A percentile compares a stretch with the other conserved stretches of the same genome.
phyloP scores from a whole-genome alignment of 2,329 filamentous ascomycete genomes.

The Simplicillium sp. region DNA sequence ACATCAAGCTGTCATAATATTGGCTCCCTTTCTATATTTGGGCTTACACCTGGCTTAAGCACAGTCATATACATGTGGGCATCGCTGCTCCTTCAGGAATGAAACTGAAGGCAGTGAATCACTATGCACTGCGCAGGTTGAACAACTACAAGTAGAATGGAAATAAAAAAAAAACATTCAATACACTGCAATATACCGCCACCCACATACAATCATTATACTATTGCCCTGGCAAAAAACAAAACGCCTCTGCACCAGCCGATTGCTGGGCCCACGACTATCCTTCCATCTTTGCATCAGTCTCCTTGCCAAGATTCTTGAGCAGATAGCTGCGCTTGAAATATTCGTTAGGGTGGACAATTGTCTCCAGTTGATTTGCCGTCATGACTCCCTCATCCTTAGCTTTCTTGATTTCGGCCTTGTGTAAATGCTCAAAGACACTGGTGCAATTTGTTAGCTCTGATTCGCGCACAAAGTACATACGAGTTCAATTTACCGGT shows the following conservation, averaged over 20 bases:
- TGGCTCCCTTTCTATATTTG: no score
- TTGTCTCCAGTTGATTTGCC: constrained; percentile 76
- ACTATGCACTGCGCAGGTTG: no score
- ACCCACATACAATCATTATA: no score
- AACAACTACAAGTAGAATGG: no score
- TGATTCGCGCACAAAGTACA: neutral
- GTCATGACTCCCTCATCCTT: constrained; percentile 67
- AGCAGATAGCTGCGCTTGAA: constrained; percentile 91
- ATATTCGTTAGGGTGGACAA: constrained; percentile 95
- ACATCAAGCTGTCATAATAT: no score
- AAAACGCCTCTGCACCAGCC: no score
- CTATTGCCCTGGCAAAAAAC: no score
- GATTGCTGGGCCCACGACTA: constrained; percentile 13
- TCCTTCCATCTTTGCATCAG: constrained; percentile 48
- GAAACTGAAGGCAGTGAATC: no score
- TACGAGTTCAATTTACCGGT: constrained; percentile 45
- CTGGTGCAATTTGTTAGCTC: constrained; percentile 23
- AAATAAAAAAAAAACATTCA: no score
- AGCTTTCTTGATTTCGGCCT: constrained; percentile 64
- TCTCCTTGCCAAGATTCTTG: constrained; percentile 60
- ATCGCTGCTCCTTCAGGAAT: no score
- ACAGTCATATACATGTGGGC: no score
- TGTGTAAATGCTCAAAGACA: constrained; percentile 85
- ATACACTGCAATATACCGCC: no score
- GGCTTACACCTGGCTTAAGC: constrained; percentile 5